A percentile compares a stretch with the other conserved stretches of the same genome.
These are phyloP conservation scores for Curvularia sp. DNA, from an alignment of 2,329 filamentous ascomycete species.

Conservation along the genomic window DNA sequence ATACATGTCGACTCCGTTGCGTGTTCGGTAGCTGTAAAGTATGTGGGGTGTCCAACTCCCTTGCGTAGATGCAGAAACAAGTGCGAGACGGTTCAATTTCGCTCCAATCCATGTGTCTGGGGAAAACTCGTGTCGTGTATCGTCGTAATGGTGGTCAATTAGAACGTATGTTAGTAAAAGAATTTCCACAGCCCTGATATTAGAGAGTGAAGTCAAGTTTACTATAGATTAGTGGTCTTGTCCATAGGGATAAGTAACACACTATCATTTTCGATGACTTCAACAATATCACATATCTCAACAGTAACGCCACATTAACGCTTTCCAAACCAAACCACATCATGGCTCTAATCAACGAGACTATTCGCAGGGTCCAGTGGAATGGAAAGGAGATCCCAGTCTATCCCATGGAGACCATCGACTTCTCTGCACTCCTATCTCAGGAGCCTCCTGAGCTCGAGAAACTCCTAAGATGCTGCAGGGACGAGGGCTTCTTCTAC, in stretches of 20 bases:
- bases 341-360: constrained; percentile 37
- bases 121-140: constrained; percentile 1
- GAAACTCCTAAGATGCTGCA: constrained; percentile 59
- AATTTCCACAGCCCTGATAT: neutral
- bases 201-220: neutral
- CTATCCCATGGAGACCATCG: constrained; percentile 55
- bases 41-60: constrained; percentile 1
- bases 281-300: neutral
- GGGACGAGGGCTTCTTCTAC: constrained; percentile 64
- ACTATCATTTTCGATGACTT: neutral
- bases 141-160: constrained; percentile 8
- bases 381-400: constrained; percentile 42
- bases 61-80: neutral
- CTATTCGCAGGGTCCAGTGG: constrained; percentile 40
- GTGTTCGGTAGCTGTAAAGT: neutral
- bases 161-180: neutral
- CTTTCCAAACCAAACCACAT: neutral
- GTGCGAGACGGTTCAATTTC: constrained; percentile 6
- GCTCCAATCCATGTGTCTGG: neutral
- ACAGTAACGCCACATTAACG: neutral
- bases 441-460: constrained; percentile 63
- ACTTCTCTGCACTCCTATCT: constrained; percentile 61
- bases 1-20: neutral
- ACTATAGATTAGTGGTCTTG: neutral
- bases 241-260: neutral